Base-by-base conservation (phyloP, 2,329 filamentous ascomycete genomes). In the Aspergillaceae sp. region DNA sequence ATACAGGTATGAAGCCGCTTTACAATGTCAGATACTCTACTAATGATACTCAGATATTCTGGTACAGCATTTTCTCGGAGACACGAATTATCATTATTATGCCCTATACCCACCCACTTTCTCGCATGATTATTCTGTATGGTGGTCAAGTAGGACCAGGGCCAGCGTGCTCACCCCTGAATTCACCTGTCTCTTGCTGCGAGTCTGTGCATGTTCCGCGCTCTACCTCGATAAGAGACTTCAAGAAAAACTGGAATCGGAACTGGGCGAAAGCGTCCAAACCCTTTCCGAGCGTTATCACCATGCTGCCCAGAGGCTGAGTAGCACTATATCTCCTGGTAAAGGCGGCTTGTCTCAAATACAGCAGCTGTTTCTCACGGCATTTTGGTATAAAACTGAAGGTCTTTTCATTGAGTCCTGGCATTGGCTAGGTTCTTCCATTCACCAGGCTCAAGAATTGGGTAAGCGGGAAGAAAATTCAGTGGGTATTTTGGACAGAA, bases 291-390 rank as follows among this genome's bases (percentile, higher is more conserved):
- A 68, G 30, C 62, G 65, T 3, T 69, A 73, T 50, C 65, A 73
- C 33, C 50, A 55, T 37, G 65, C 71, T 5, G 72, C 72, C 7
- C 67, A 70, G 41, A 64, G 67, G 47, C 55, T 76, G 7, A 71
- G 68, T 46, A 55, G 58, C 32, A 69, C 62, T 26, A 71, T 75
- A 35, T 44, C 63, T 3, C 68, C 71, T 1, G 71, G 72, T 0
- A 66, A 66, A 43, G 71, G 70, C 1, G 67, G 71, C 3, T 54
- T 75, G 5, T 56, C 63, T 33, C 69, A 74, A 10, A 68, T 76
- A 1, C 73, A 76, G 52, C 74, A 76, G 51, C 59, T 73, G n/a
- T 74, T 76, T 45, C 50, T 75, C 3, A 71, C 66, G 26, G 66
- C 68, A 2, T 62, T 64, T 26, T 76, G 72, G 72, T 68, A 67